Evolutionary conservation across 1,284 basidiomycete species (phyloP), one percentile per base, ranked within the genome.

Genomic region (Boletellus dicymbophilus): DNA sequence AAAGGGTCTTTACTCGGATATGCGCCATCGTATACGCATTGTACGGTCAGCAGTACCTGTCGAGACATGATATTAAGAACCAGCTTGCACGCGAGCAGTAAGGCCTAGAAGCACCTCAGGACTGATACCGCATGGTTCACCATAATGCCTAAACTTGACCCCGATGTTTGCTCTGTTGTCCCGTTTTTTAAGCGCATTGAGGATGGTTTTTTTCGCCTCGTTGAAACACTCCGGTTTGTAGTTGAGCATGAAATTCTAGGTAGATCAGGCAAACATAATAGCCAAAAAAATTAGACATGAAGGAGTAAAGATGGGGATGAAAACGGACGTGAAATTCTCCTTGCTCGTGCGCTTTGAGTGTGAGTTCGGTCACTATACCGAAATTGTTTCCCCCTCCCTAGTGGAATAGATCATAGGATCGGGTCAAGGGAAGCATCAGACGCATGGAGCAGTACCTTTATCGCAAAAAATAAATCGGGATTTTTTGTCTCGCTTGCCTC

Each of bases 361-460:
- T 61, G 37, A 59, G 62, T 10, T 52, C 39, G 9, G 66, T 59
- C 4, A 62, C 57, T 16, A 67, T 59, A n/a, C 65, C 65, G 26
- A 59, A 67, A 44, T 67, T 66, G 37, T 66, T 64, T 2, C 58
- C 55, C n/a, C 66, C 64, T 6, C 65, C 66, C 64, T 67, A 37
- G 25, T n/a, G n/a, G n/a, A n/a, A n/a, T n/a, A n/a, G n/a, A n/a
- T n/a, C n/a, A n/a, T n/a, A n/a, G n/a, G n/a, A n/a, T n/a, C n/a
- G n/a, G n/a, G n/a, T n/a, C n/a, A n/a, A n/a, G n/a, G n/a, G n/a
- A n/a, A n/a, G n/a, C n/a, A n/a, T n/a, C n/a, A n/a, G n/a, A n/a
- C n/a, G n/a, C n/a, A n/a, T n/a, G n/a, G n/a, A n/a, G n/a, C 25
- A 11, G 15, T 23, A 75, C 76, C 66, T 68, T 71, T 33, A 76